Evolutionary conservation across 768 basidiomycete genomes (phyloP).

Genomic region (Leccinum longicurvipes): DNA sequence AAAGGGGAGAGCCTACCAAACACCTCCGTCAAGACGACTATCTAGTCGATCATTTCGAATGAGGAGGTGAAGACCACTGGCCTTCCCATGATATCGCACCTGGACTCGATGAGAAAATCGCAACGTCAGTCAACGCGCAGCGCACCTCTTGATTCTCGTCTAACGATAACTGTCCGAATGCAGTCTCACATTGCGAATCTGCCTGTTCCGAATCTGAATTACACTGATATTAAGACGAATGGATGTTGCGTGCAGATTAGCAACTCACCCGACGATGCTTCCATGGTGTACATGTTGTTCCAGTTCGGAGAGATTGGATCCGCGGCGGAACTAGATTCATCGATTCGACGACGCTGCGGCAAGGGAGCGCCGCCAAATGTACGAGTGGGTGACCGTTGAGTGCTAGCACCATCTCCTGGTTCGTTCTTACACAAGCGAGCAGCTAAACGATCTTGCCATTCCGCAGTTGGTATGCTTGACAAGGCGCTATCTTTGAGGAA

Average conservation of each 20-base stretch:
- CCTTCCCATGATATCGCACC: conserved; percentile 82
- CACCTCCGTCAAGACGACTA: conserved; percentile 62
- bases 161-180: conserved; percentile 67
- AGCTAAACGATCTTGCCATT: conserved; percentile 77
- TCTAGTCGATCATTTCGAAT: conserved; percentile 63
- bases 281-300: conserved; percentile 61
- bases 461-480: conserved; percentile 62
- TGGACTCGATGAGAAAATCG: conserved; percentile 32
- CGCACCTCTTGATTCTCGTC: conserved; percentile 73
- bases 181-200: conserved; percentile 46
- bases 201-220: conserved; percentile 34
- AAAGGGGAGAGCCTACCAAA: conserved; percentile 46
- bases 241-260: not conserved
- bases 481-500: conserved; percentile 48
- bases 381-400: conserved; percentile 20
- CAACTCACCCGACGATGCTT: conserved; percentile 33
- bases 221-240: conserved; percentile 17
- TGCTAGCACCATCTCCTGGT: conserved; percentile 4
- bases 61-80: conserved; percentile 75
- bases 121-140: not conserved
- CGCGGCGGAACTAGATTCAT: conserved; percentile 16
- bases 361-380: conserved; percentile 35
- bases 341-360: conserved; percentile 47
- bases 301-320: conserved; percentile 41
- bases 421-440: conserved; percentile 43